Percentiles rank a stretch among this genome's conserved stretches.
These are phyloP conservation scores for Eimeria tenella DNA, from an alignment of 169 alveolate genomes.

Conservation along the genomic window DNA sequence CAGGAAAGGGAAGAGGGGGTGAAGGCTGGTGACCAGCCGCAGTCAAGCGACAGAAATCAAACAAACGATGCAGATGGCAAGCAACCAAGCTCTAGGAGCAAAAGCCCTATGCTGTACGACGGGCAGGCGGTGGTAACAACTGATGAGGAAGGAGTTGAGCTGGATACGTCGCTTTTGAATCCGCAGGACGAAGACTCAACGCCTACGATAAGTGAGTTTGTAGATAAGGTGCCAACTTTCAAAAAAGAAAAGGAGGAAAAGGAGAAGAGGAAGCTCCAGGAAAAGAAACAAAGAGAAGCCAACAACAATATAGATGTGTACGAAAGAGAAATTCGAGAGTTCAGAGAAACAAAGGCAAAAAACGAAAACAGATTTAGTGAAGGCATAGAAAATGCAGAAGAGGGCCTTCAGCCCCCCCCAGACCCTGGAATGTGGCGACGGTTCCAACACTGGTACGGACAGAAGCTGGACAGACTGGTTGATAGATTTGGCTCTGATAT, in stretches of 20 bases:
- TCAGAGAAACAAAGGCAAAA: neutral
- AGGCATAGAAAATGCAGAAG: constrained; percentile 13
- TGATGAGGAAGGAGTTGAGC: constrained; percentile 13
- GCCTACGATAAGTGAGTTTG: constrained; percentile 1
- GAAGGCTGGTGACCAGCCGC: neutral
- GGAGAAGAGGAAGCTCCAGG: neutral
- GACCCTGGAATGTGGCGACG: neutral
- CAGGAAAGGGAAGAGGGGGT: neutral
- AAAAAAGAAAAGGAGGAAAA: constrained; percentile 12
- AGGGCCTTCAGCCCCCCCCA: neutral
- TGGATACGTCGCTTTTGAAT: neutral
- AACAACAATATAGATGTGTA: constrained; percentile 6
- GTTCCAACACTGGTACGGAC: neutral
- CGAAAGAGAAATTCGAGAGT: neutral
- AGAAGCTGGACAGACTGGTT: neutral
- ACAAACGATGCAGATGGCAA: neutral
- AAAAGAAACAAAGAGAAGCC: neutral
- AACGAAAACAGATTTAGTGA: constrained; percentile 28
- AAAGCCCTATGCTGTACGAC: neutral
- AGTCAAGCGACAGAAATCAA: neutral
- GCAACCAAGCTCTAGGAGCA: neutral
- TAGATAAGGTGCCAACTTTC: neutral
- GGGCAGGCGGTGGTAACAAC: neutral
- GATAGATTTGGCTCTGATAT: constrained; percentile 25
- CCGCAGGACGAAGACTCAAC: neutral